Evolutionary conservation across 2,329 filamentous ascomycete species (phyloP), one percentile per base, ranked within the genome.

Genomic region (Geosmithia flava): DNA sequence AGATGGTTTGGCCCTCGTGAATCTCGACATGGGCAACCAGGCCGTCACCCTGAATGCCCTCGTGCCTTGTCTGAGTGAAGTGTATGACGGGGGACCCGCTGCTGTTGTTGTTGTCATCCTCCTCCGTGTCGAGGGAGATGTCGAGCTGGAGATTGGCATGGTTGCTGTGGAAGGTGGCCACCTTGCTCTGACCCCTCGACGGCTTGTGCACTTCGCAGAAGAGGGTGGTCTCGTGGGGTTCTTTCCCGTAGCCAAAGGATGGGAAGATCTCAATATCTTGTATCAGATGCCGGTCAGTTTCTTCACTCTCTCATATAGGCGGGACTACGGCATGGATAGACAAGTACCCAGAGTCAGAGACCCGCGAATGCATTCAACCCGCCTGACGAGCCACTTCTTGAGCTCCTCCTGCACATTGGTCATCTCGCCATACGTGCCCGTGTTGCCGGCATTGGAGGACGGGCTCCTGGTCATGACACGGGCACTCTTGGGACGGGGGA

Each of bases 361-460:
- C 16, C 85, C 84, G 43, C 85, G 76, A 54, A 86, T 80, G 55
- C 85, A 88, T 59, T 87, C 83, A 1, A 86, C 77, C 48, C 84
- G 74, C 45, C 85, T 70, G 19, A 87, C 76, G 23, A 88, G 66
- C 83, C 81, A 85, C 59, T 76, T 77, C 67, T 84, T 85, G 52
- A 87, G 68, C 59, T 80, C 77, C 53, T 78, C 74, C 51, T 75
- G 74, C 13, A 80, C 75, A 42, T 59, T 67, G 37, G 65, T 69
- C 3, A 71, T 68, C 57, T 80, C 76, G 7, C 75, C 70, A 47
- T 70, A 80, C 7, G 73, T 68, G 55, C 64, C 75, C 59, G 72
- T 71, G 54, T 65, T 72, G 51, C 64, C 63, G 7, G 30, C 47
- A 8, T n/a, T 19, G 3, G 5, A 37, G 11, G 33, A 11, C 11